These are phyloP conservation scores for Babesia caballi DNA, from an alignment of 169 alveolate species.

Conservation along the genomic window DNA sequence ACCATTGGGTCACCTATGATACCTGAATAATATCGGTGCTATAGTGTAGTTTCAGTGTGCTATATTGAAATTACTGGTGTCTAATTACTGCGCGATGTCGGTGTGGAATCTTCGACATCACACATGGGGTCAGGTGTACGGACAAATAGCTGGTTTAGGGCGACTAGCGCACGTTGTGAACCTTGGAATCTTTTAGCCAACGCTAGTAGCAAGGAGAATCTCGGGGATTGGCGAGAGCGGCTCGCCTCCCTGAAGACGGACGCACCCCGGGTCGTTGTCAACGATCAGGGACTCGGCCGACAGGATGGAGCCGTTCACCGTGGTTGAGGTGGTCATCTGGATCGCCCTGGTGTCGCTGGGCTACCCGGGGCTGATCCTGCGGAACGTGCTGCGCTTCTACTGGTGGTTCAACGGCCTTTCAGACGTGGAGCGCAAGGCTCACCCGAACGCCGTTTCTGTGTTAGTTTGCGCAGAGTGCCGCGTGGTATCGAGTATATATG, in stretches of 20 bases:
- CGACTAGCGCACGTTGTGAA: not conserved
- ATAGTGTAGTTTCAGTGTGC: no score
- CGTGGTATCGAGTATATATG: not conserved
- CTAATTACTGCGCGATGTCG: not conserved
- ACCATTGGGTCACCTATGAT: no score
- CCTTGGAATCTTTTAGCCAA: no score
- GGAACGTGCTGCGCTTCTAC: not conserved
- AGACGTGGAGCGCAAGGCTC: not conserved
- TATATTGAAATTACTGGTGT: not conserved
- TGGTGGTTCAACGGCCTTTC: slow-evolving; percentile 30
- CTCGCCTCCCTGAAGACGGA: no score
- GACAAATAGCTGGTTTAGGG: no score
- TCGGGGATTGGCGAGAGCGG: no score
- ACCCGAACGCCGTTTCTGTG: slow-evolving; percentile 2
- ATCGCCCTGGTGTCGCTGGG: not conserved
- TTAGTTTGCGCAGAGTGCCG: not conserved
- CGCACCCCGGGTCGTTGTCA: no score
- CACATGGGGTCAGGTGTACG: slow-evolving; percentile 15
- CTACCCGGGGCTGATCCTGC: not conserved
- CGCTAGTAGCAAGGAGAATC: no score
- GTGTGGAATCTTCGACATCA: slow-evolving; percentile 7
- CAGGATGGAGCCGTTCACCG: not conserved
- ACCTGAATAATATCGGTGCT: no score
- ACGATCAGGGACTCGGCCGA: no score
- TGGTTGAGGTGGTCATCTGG: slow-evolving; percentile 4